Percentiles rank a stretch among this genome's conserved stretches.
These are phyloP conservation scores for Forsythia viridissima DNA, from an alignment of 257 asterid species.

Conservation along the genomic window DNA sequence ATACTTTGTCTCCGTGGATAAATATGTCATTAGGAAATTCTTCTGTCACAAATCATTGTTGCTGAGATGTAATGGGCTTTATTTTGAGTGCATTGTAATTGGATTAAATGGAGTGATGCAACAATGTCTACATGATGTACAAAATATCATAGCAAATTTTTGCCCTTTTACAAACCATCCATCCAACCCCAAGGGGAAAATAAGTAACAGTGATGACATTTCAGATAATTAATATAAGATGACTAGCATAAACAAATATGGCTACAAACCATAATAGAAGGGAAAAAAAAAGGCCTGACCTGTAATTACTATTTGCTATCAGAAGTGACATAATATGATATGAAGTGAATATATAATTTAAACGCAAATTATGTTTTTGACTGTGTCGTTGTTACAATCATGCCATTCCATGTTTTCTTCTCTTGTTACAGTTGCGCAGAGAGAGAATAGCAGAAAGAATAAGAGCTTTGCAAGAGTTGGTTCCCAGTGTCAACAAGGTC, in stretches of 20 bases:
- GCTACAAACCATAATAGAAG: background rate
- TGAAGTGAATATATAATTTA: no score
- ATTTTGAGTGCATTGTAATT: background rate
- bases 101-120: background rate
- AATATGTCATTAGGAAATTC: background rate
- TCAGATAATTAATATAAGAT: background rate
- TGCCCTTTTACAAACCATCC: no score
- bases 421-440: slow-evolving; percentile 67
- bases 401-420: slow-evolving; percentile 7
- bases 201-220: background rate
- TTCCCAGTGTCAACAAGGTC: slow-evolving; percentile 98
- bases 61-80: background rate
- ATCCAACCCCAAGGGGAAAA: background rate
- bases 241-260: background rate
- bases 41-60: background rate
- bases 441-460: slow-evolving; percentile 97
- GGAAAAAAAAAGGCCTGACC: background rate
- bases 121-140: background rate
- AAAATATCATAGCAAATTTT: background rate
- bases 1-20: background rate
- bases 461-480: slow-evolving; percentile 95
- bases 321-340: no score
- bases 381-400: background rate
- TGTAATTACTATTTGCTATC: background rate
- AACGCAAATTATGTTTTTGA: no score